Evolutionary conservation across 2,329 filamentous ascomycete genomes (phyloP), one percentile per base, ranked within the genome.

Genomic region (Apiospora hydei): DNA sequence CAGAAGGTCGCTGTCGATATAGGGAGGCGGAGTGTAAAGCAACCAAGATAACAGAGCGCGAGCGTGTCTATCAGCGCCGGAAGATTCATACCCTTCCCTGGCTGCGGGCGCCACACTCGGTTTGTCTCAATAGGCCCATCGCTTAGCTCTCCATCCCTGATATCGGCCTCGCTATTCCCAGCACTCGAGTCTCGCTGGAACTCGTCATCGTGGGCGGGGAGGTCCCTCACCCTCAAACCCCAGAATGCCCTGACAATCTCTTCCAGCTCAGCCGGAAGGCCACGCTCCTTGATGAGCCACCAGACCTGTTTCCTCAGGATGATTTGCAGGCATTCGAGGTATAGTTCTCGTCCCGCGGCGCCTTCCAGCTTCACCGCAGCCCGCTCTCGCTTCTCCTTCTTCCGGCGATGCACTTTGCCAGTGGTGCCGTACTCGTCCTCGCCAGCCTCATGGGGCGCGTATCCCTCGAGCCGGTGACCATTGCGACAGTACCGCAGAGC

Each of bases 221-320:
- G 85, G 69, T 80, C 78, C 49, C 88, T 83, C 2, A 87, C 84
- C 6, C 94, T 89, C 69, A 98, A 83, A 70, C 92, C 87, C 96
- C 96, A 99, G 18, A 99, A 87, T 79, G 98, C 95, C 72, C 91
- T 90, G 6, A 97, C 90, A 13, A 97, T 86, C 10, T 85, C 91
- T 85, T 97, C 94, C 16, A 98, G 86, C 77, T 97, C 92, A 5
- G 85, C 81, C 1, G 92, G 91, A 67, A 96, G 87, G 0, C 88
- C 88, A 79, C 91, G 91, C 7, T 87, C 84, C 30, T 88, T 84
- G 18, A 97, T 85, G 43, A 98, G 85, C 86, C 92, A 95, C 78
- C 89, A 83, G 21, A 94, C 84, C 84, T 98, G 96, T 78, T 93
- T 94, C 80, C 95, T 91, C 41, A 99, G 84, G 67, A 98, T 88